phyloP scores from a whole-genome alignment of 108 stramenopile genomes.

The Conticribra weissflogii region DNA sequence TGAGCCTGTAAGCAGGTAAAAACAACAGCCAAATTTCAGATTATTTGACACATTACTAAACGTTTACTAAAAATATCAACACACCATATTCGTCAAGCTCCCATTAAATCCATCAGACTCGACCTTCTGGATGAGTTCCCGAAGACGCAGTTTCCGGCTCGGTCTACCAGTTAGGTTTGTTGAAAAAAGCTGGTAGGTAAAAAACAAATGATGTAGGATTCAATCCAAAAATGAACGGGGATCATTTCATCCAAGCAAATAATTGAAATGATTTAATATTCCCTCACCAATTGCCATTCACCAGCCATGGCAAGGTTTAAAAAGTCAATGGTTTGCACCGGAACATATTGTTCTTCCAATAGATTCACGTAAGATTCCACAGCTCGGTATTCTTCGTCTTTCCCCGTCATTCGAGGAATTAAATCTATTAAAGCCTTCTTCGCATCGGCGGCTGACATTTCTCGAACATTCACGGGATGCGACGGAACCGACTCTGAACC shows the following conservation, averaged over 20 bases:
- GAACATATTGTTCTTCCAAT: slow-evolving; percentile 62
- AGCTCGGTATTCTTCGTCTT: slow-evolving; percentile 56
- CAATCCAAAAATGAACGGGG: too few relatives aligned
- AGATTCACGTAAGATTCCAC: slow-evolving; percentile 75
- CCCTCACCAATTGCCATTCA: slow-evolving; percentile 68
- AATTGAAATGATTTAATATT: too few relatives aligned
- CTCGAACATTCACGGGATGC: too few relatives aligned
- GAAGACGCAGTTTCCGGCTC: slow-evolving; percentile 12
- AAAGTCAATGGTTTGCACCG: slow-evolving; percentile 74
- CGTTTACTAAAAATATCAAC: too few relatives aligned
- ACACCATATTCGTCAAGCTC: slow-evolving; percentile 44
- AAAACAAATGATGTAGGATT: too few relatives aligned
- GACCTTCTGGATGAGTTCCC: slow-evolving; percentile 46
- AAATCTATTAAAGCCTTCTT: slow-evolving; percentile 55
- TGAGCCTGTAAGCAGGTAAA: slow-evolving; percentile 18
- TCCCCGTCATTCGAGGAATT: slow-evolving; percentile 77
- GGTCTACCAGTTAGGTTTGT: slow-evolving; percentile 58
- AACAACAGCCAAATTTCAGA: too few relatives aligned
- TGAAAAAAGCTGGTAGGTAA: slow-evolving; percentile 57
- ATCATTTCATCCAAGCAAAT: too few relatives aligned
- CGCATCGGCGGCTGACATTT: slow-evolving; percentile 35
- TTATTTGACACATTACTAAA: too few relatives aligned
- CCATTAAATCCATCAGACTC: slow-evolving; percentile 56
- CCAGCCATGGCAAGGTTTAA: slow-evolving; percentile 69
- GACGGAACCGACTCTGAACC: too few relatives aligned